These are phyloP conservation scores for Wickerhamomyces bisporus DNA, from an alignment of 805 yeast genomes.

Conservation along the genomic window DNA sequence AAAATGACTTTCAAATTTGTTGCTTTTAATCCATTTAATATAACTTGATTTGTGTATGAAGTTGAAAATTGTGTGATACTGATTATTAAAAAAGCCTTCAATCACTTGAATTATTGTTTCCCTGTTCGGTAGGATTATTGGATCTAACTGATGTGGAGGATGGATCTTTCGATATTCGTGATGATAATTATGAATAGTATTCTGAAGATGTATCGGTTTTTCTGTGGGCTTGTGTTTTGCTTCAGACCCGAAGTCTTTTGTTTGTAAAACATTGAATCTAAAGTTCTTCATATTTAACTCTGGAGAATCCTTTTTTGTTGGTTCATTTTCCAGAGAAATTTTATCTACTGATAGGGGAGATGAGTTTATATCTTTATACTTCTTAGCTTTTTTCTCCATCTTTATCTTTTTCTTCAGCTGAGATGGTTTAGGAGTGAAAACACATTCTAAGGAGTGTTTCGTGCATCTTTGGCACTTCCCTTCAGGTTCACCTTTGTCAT, in stretches of 20 bases:
- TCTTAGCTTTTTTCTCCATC: not conserved
- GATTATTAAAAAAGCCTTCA: conserved; percentile 7
- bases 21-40: conserved; percentile 7
- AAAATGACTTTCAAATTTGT: conserved; percentile 7
- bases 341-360: not conserved
- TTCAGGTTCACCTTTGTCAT: conserved; percentile 1
- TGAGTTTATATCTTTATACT: not conserved
- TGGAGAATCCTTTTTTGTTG: not conserved
- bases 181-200: conserved; percentile 9
- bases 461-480: conserved; percentile 10
- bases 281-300: not conserved
- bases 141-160: conserved; percentile 8
- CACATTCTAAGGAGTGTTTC: conserved; percentile 5
- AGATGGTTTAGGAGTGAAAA: conserved; percentile 12
- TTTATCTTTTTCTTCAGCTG: conserved; percentile 8
- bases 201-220: conserved; percentile 1
- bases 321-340: not conserved
- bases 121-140: conserved; percentile 10
- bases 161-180: conserved; percentile 5
- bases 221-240: not conserved
- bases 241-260: not conserved
- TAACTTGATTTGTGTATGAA: conserved; percentile 10
- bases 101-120: conserved; percentile 2
- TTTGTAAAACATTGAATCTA: not conserved
- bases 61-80: conserved; percentile 8